A percentile compares a stretch with the other conserved stretches of the same genome.
These are phyloP conservation scores for Diplodia scrobiculata DNA, from an alignment of 2,329 filamentous ascomycete species.

Conservation along the genomic window DNA sequence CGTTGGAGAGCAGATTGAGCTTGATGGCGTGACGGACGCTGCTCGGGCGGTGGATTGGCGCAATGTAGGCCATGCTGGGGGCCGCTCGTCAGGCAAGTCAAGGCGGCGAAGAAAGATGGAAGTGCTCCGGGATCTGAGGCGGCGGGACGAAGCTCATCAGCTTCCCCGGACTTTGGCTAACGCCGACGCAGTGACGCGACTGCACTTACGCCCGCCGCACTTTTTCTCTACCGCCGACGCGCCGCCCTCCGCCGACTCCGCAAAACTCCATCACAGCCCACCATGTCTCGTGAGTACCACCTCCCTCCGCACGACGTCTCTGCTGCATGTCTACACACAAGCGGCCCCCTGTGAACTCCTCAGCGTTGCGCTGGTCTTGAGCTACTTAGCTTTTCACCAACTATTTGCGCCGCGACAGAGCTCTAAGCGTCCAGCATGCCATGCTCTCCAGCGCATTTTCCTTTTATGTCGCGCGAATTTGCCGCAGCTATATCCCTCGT, in stretches of 20 bases:
- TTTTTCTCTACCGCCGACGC: constrained; percentile 24
- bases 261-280: constrained; percentile 30
- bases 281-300: constrained; percentile 38
- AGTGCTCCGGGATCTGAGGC: background rate
- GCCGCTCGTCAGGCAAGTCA: constrained; percentile 3
- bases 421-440: background rate
- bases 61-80: constrained; percentile 81
- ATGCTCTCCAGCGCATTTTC: background rate
- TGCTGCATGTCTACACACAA: background rate
- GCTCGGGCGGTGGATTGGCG: constrained; percentile 88
- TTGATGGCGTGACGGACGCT: constrained; percentile 87
- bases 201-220: constrained; percentile 11
- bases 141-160: constrained; percentile 15
- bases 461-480: background rate
- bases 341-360: background rate
- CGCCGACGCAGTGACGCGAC: constrained; percentile 12
- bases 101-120: background rate
- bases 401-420: background rate
- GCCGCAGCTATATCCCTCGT: background rate
- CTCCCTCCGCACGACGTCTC: constrained; percentile 24
- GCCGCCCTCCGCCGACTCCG: constrained; percentile 31
- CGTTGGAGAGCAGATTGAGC: constrained; percentile 70
- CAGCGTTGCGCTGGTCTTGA: background rate
- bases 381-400: background rate
- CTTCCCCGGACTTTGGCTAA: constrained; percentile 28